Evolutionary conservation across 1,284 basidiomycete species (phyloP).

Genomic region (Xerocomus nothofagi): DNA sequence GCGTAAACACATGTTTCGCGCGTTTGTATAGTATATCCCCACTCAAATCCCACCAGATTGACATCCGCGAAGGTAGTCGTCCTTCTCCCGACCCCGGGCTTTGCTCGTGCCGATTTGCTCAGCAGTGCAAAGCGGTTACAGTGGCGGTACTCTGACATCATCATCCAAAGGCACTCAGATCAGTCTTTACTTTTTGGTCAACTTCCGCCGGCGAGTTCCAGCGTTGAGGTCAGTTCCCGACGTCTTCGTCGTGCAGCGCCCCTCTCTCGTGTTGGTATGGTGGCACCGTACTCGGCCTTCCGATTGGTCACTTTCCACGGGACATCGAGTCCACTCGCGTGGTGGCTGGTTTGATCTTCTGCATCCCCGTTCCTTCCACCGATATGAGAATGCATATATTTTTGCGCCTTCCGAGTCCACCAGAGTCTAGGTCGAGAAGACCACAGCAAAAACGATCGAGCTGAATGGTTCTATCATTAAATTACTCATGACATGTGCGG

Average conservation of each 20-base stretch:
- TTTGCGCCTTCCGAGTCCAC: background rate
- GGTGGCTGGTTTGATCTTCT: background rate
- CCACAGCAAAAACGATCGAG: conserved; percentile 3
- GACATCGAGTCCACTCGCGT: background rate
- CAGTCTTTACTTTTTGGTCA: background rate
- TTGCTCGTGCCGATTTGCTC: background rate
- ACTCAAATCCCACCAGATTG: background rate
- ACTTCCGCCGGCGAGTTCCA: background rate
- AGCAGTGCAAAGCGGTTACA: background rate
- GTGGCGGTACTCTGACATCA: conserved; percentile 1
- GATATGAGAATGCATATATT: background rate
- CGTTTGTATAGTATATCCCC: background rate
- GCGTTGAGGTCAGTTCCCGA: conserved; percentile 1
- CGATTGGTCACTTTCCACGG: background rate
- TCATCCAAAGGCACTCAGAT: background rate
- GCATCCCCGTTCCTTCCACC: conserved; percentile 2
- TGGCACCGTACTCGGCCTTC: too few species aligned
- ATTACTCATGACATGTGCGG: background rate
- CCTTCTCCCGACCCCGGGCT: background rate
- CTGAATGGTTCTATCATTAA: background rate
- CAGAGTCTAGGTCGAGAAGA: background rate
- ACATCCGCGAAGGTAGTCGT: background rate
- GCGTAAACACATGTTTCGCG: background rate
- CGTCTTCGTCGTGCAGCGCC: background rate
- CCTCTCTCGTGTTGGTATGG: background rate